phyloP scores from a whole-genome alignment of 768 basidiomycete species.

The Boletus vermiculosoides region DNA sequence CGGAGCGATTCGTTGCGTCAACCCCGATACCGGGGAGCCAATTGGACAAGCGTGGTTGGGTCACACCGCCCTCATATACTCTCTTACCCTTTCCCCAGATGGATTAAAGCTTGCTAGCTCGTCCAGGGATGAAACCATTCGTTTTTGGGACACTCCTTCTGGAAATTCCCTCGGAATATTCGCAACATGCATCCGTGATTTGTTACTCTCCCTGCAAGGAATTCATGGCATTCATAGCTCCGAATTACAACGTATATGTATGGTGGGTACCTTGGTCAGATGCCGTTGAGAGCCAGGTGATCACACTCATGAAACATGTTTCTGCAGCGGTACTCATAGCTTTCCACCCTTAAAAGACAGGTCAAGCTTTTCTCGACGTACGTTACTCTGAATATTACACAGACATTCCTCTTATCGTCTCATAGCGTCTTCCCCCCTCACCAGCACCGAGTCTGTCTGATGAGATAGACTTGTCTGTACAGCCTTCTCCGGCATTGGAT shows the following conservation, averaged over 20 bases:
- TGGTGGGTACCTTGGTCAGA: background rate
- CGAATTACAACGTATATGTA: background rate
- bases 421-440: background rate
- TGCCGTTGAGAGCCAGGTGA: background rate
- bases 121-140: background rate
- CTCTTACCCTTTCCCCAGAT: background rate
- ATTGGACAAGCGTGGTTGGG: background rate
- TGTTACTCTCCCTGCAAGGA: background rate
- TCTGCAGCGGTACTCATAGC: background rate
- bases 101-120: background rate
- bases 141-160: background rate
- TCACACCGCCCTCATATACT: background rate
- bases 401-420: background rate
- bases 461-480: background rate
- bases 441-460: background rate
- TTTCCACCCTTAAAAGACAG: background rate
- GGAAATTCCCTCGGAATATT: background rate
- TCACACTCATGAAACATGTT: background rate
- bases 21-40: background rate
- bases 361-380: background rate
- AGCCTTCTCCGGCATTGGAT: background rate
- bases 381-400: background rate
- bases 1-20: background rate
- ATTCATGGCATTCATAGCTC: background rate
- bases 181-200: background rate